Conservation (phyloP, 1,284 basidiomycete species). For the Ganoderma resinaceum region DNA sequence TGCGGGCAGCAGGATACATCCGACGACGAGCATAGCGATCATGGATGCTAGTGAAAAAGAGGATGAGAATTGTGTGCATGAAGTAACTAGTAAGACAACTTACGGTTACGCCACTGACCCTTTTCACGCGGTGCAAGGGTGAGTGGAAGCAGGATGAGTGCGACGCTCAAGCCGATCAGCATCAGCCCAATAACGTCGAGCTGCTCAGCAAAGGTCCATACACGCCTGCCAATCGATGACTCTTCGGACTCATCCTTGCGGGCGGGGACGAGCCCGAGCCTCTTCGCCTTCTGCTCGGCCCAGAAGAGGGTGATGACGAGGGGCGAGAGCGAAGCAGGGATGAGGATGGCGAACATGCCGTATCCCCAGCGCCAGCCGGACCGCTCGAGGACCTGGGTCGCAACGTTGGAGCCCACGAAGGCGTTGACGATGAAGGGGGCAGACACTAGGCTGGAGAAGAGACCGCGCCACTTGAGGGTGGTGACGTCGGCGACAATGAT, state of each 20-base stretch:
- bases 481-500: conserved; percentile 85
- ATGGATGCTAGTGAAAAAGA: conserved; percentile 51
- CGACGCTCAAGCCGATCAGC: conserved; percentile 59
- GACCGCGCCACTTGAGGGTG: conserved; percentile 79
- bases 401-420: conserved; percentile 77
- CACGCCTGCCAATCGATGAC: conserved; percentile 24
- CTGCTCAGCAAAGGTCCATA: conserved; percentile 47
- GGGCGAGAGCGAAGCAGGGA: conserved; percentile 61
- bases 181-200: conserved; percentile 69
- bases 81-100: neutral
- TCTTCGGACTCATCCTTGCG: conserved; percentile 2
- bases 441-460: conserved; percentile 70
- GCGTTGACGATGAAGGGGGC: conserved; percentile 74
- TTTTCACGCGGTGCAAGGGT: conserved; percentile 53
- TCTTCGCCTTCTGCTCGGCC: conserved; percentile 72
- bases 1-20: conserved; percentile 51
- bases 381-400: conserved; percentile 60
- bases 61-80: neutral
- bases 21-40: conserved; percentile 62
- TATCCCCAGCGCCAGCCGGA: conserved; percentile 82
- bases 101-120: conserved; percentile 45
- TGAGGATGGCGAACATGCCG: conserved; percentile 72
- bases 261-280: conserved; percentile 49
- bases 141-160: conserved; percentile 66
- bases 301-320: conserved; percentile 74